Evolutionary conservation across 78 protist genomes (phyloP).

Genomic region (Thecamonas trahens): DNA sequence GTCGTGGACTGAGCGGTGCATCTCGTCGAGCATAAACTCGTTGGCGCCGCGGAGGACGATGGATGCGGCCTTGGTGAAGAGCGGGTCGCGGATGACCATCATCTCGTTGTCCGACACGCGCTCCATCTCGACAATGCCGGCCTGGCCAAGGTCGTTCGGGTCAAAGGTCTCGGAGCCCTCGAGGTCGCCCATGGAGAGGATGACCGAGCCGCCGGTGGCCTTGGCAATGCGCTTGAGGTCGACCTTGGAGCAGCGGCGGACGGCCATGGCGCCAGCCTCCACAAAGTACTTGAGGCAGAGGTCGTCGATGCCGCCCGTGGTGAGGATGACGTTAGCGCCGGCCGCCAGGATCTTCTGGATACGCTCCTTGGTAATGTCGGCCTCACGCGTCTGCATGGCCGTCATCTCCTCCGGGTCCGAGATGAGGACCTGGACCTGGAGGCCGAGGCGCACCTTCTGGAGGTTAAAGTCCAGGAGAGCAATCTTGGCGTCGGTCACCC

Average conservation of each 20-base stretch:
- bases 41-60: constrained; percentile 95
- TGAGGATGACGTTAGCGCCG: constrained; percentile 97
- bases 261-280: constrained; percentile 91
- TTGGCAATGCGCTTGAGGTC: constrained; percentile 93
- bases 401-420: constrained; percentile 87
- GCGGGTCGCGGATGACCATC: constrained; percentile 36
- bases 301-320: constrained; percentile 92
- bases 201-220: constrained; percentile 83
- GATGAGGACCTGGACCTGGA: constrained; percentile 79
- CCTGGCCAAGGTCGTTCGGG: constrained; percentile 63
- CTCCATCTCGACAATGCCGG: constrained; percentile 75
- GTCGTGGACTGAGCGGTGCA: constrained; percentile 96
- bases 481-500: constrained; percentile 83
- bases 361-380: constrained; percentile 70
- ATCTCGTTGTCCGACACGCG: constrained; percentile 88
- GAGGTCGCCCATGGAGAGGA: constrained; percentile 76
- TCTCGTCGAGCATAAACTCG: constrained; percentile 51
- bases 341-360: constrained; percentile 80
- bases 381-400: constrained; percentile 62
- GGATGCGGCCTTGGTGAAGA: constrained; percentile 55
- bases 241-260: constrained; percentile 82
- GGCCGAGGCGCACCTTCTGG: constrained; percentile 59
- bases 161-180: constrained; percentile 94
- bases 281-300: constrained; percentile 85
- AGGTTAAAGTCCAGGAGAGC: constrained; percentile 95